These are phyloP conservation scores for Vachellia collinsii DNA, from an alignment of 306 rosid genomes.

Conservation along the genomic window DNA sequence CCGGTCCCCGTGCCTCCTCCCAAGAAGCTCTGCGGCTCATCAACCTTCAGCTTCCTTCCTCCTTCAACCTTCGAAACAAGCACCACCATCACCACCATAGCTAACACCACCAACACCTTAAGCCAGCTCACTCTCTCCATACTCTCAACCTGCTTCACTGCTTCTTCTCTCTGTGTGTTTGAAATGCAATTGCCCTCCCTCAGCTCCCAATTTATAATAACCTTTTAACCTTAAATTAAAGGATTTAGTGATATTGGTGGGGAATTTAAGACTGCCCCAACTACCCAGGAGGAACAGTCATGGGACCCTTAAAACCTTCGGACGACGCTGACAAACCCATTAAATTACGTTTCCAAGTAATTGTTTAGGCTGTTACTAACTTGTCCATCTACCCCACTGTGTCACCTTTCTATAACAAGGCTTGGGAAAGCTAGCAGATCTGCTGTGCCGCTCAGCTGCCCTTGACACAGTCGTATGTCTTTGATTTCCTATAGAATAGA, in stretches of 20 bases:
- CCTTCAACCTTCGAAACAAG: conserved; percentile 41
- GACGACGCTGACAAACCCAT: conserved; percentile 34
- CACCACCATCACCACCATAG: conserved; percentile 7
- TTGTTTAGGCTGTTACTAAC: background rate
- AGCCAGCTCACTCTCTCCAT: background rate
- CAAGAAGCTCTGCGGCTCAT: conserved; percentile 37
- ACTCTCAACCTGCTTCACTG: background rate
- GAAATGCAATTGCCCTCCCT: conserved; percentile 7
- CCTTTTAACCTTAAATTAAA: background rate
- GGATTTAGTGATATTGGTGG: conserved; percentile 37
- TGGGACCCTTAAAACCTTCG: conserved; percentile 22
- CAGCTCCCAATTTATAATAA: conserved; percentile 38
- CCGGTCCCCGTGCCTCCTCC: conserved; percentile 34
- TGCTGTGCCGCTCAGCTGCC: background rate
- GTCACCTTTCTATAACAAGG: conserved; percentile 20
- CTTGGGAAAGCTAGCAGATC: background rate
- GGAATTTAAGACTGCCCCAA: conserved; percentile 39
- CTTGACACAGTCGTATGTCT: background rate
- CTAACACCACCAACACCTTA: conserved; percentile 28
- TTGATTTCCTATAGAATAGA: background rate
- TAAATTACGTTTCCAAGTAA: conserved; percentile 32
- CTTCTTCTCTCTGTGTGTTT: background rate
- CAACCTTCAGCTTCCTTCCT: conserved; percentile 22
- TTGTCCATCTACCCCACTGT: conserved; percentile 12
- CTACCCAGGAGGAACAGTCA: conserved; percentile 26